A percentile compares a stretch with the other conserved stretches of the same genome.
Evolutionary conservation across 768 basidiomycete species (phyloP).

Genomic region (Podaxis sp.): DNA sequence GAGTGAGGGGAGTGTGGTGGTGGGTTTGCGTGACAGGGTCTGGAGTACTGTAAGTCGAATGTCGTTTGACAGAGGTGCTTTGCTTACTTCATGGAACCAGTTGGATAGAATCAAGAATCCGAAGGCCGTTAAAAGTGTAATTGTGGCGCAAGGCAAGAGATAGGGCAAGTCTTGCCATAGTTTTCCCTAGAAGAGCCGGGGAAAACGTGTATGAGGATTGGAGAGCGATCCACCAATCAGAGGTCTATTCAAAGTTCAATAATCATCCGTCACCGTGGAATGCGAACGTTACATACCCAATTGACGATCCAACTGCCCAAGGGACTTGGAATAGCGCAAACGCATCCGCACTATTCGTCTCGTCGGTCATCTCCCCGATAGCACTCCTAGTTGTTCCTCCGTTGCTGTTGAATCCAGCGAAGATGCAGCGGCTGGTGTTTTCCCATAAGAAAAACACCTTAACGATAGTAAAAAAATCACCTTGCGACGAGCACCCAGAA

Average conservation of each 20-base stretch:
- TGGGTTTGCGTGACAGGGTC: too few species aligned
- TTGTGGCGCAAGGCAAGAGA: conserved; percentile 60
- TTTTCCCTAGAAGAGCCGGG: conserved; percentile 34
- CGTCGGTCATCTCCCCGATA: conserved; percentile 43
- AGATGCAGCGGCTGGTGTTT: conserved; percentile 41
- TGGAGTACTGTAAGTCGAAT: too few species aligned
- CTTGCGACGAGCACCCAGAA: neutral
- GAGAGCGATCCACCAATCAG: conserved; percentile 52
- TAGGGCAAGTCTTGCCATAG: conserved; percentile 59
- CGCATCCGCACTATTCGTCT: conserved; percentile 36
- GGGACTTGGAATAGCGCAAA: conserved; percentile 40
- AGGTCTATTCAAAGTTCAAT: conserved; percentile 31
- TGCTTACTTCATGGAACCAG: conserved; percentile 40
- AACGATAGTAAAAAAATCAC: neutral
- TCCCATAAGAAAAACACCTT: neutral
- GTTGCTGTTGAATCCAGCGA: conserved; percentile 59
- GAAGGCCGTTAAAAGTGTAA: conserved; percentile 31
- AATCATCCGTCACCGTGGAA: neutral
- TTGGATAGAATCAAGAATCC: conserved; percentile 31
- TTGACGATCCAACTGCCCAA: conserved; percentile 37
- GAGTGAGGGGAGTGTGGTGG: too few species aligned
- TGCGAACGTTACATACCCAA: conserved; percentile 32
- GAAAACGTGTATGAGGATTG: conserved; percentile 47
- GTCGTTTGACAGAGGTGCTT: neutral
- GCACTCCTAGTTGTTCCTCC: conserved; percentile 47